Base-by-base conservation (phyloP, 345 rosid genomes). In the Linum tenue region DNA sequence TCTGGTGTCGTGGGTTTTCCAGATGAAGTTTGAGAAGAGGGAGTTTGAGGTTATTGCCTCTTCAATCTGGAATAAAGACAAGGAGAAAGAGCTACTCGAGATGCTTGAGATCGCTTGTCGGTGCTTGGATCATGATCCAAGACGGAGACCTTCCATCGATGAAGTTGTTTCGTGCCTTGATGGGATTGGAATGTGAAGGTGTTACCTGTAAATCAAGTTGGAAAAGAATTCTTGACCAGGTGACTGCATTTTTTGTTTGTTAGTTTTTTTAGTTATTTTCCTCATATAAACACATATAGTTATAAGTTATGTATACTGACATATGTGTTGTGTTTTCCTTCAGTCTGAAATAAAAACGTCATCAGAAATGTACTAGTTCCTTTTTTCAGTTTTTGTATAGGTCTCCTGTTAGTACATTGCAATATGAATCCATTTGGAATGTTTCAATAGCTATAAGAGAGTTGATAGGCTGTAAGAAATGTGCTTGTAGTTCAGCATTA, bases 1-100 rank as follows among this genome's bases (percentile, higher is more conserved):
- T 63, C 74, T 94, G 76, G 95, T 94, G 51, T 84, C 95, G 1
- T 76, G 96, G 82, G 89, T 88, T 83, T 85, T 85, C 70, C 92
- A 88, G 76, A 85, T 83, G 97, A 86, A 81, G 77, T 77, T 70
- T 0, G 99, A 88, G 73, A 82, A 84, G 63, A 75, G 84, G 66
- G 90, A 83, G 44, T 73, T 75, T 0, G 96, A 94, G 78, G 73
- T 90, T 22, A 78, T 94, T 1, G 99, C 90, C 67, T 15, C 85
- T 0, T 65, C 88, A 1, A 77, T 94, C 55, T 79, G 87, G 75
- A 80, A 75, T 63, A 83, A 82, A 70, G 88, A 67, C 60, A 61
- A 70, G 0, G 89, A 85, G 79, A 85, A 70, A 73, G 79, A 81
- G 64, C 78, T 84, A 56, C 63, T 86, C 56, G 84, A 88, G 63